Conservation (phyloP, 1,284 basidiomycete species). For the Microbotryum silenes-acaulis region DNA sequence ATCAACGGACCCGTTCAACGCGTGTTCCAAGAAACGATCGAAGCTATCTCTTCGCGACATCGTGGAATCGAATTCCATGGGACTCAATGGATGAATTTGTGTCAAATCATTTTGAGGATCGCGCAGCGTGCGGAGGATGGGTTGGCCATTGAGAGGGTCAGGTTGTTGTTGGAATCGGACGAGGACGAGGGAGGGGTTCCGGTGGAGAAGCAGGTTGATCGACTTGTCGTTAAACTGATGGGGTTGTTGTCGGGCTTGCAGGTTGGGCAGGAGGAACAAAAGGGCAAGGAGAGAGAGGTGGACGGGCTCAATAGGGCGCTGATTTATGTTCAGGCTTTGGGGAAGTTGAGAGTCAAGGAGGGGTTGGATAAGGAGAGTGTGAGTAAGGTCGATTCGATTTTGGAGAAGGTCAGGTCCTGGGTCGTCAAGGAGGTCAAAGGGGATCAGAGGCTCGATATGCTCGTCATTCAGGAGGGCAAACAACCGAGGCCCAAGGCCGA, state of each 20-base stretch:
- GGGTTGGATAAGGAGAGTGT: no score
- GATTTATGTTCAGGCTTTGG: no score
- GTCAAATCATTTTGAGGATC: conserved; percentile 24
- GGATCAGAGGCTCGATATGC: conserved; percentile 5
- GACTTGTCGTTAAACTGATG: not conserved
- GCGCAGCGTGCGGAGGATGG: conserved; percentile 18
- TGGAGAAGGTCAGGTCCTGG: no score
- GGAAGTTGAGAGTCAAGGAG: no score
- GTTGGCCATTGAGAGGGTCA: conserved; percentile 8
- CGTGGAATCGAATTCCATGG: not conserved
- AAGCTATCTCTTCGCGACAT: not conserved
- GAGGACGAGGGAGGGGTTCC: not conserved
- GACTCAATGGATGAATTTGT: conserved; percentile 15
- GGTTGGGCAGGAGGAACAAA: no score
- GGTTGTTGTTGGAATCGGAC: conserved; percentile 2
- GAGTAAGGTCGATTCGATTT: no score
- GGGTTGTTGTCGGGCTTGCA: no score
- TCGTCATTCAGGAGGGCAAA: not conserved
- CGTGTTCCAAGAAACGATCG: conserved; percentile 8
- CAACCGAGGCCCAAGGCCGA: not conserved
- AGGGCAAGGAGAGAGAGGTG: no score
- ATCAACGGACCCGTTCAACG: conserved; percentile 8
- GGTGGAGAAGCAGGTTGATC: not conserved
- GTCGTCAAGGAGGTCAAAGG: no score
- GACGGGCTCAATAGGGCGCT: no score